Conservation (phyloP, 208 protist genomes). For the Leishmania aethiopica region DNA sequence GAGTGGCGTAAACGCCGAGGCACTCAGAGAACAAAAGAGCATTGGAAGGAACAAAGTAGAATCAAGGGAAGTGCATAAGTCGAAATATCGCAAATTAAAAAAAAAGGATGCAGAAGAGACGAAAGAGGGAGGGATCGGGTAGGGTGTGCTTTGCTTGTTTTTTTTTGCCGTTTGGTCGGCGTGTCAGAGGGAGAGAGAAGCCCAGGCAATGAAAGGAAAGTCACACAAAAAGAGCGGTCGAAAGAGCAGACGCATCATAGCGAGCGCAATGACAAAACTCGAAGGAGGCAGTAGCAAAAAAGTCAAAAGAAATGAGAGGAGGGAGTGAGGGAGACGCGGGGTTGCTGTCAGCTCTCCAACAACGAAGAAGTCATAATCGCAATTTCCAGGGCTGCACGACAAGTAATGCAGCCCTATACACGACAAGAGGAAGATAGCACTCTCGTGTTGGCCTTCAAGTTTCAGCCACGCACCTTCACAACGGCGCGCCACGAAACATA, state of each 20-base stretch:
- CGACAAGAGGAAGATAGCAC: not conserved
- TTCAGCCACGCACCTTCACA: not conserved
- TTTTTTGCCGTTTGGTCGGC: not conserved
- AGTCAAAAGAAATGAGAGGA: not conserved
- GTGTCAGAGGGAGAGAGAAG: not conserved
- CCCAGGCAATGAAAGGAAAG: not conserved
- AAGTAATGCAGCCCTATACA: not conserved
- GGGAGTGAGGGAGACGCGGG: not conserved
- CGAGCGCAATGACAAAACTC: not conserved
- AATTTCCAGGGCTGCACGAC: not conserved
- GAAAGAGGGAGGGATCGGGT: not conserved
- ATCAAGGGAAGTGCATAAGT: not conserved
- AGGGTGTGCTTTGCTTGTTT: too few relatives aligned
- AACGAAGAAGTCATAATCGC: not conserved
- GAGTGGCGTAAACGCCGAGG: not conserved
- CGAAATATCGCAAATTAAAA: not conserved
- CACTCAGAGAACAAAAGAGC: not conserved
- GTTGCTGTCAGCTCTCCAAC: not conserved
- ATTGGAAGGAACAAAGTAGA: not conserved
- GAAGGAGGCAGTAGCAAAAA: not conserved
- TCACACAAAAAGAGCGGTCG: not conserved
- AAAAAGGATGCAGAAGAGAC: conserved; percentile 1
- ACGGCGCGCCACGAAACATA: not conserved
- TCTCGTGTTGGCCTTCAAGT: not conserved
- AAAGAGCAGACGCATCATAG: not conserved